Percentiles rank a stretch among this genome's conserved stretches.
Evolutionary conservation across 192 early-diverging fungal species (phyloP).

Genomic region (Helicostylum pulchrum): DNA sequence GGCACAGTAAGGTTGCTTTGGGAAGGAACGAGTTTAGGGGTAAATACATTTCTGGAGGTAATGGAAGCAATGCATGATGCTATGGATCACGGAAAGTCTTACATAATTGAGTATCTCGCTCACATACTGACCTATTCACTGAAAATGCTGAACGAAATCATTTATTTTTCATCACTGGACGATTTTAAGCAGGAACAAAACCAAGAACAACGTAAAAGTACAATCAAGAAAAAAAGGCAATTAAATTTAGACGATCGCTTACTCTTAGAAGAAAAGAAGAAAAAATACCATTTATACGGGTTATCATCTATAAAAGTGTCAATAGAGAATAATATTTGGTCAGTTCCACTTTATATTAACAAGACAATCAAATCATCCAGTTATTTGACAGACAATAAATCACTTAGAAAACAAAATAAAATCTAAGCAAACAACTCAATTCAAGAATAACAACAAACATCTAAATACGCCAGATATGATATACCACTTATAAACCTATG

Average conservation of each 20-base stretch:
- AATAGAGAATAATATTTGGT: conserved; percentile 3
- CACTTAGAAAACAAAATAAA: too few species aligned
- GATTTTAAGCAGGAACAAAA: neutral
- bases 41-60: neutral
- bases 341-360: conserved; percentile 2
- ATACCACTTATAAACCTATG: too few species aligned
- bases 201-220: neutral
- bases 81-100: conserved; percentile 9
- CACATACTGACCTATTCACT: conserved; percentile 2
- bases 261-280: neutral
- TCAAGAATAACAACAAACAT: too few species aligned
- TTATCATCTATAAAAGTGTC: conserved; percentile 4
- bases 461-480: too few species aligned
- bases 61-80: neutral
- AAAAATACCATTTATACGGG: neutral
- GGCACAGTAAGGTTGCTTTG: neutral
- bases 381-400: too few species aligned
- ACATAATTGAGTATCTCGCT: conserved; percentile 8
- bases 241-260: neutral
- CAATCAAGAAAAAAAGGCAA: neutral
- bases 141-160: conserved; percentile 2
- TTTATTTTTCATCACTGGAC: neutral
- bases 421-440: too few species aligned
- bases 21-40: neutral
- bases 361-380: too few species aligned